Base-by-base conservation (phyloP, 306 rosid genomes). In the Glycine latifolia region DNA sequence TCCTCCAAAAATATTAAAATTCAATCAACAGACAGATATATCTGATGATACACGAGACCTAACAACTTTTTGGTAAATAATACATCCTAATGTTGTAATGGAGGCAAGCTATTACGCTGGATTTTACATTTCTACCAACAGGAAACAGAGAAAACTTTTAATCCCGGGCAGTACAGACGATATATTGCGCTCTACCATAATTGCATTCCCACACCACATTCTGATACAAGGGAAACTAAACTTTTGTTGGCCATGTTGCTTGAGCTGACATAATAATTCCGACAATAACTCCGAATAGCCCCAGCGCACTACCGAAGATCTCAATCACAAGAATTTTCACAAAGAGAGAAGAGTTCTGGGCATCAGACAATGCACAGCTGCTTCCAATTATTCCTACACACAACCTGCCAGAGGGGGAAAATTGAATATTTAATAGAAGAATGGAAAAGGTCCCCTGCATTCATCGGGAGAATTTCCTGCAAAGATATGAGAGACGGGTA, bases 201-300 rank as follows among this genome's bases (percentile, higher is more conserved):
- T 11, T 15, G 55, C 54, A 73, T 39, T 76, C 63, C 52, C 72
- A 74, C 46, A 11, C 65, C 67, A 63, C 39, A 33, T 43, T 60
- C 72, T 33, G 43, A 60, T 15, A 74, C 35, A 67, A 3, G 79
- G 59, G 65, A 39, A 67, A 80, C 81, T 81, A 88, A 60, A 55
- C 77, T 73, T 83, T 93, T 8, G 95, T 3, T 10, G 99, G 99
- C 97, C 97, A 95, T 54, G 99, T 85, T 74, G 97, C 99, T 88
- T 95, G 99, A 76, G 99, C 98, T 71, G 99, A 95, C 98, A 95
- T 95, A 54, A 95, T 95, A 65, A 95, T 95, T 81, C 99, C 98
- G 50, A 95, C 99, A 58, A 93, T 95, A 74, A 93, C 99, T 81
- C 98, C 97, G 54, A 95, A 95, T 73, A 95, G 88, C 79, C 99